phyloP scores from a whole-genome alignment of 73 alveolate species.

The Uronychia binucleata region DNA sequence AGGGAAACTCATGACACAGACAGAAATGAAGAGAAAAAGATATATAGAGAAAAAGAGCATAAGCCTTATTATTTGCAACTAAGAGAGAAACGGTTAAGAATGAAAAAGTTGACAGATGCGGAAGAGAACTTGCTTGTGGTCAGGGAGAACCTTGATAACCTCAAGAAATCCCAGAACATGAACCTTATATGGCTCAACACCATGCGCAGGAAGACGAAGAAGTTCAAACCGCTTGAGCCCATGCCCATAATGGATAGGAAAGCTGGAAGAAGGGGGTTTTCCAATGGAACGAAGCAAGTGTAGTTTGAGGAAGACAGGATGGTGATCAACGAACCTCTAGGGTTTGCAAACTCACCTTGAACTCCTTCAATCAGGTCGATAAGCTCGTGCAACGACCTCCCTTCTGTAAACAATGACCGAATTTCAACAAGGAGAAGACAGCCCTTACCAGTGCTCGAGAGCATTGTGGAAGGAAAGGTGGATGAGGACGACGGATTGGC shows the following conservation, averaged over 20 bases:
- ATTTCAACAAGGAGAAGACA: too few relatives aligned
- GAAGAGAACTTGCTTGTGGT: not conserved
- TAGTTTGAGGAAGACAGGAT: not conserved
- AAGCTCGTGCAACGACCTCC: not conserved
- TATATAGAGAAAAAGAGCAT: not conserved
- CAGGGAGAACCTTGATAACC: not conserved
- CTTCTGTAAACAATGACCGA: not conserved
- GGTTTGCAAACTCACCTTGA: not conserved
- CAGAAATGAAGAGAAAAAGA: not conserved
- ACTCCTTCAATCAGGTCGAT: not conserved
- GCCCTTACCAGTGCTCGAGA: not conserved
- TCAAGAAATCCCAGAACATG: not conserved
- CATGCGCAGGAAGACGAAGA: not conserved
- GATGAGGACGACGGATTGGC: not conserved
- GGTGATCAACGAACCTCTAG: not conserved
- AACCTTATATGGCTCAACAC: not conserved
- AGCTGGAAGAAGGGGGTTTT: too few relatives aligned
- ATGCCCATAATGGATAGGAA: not conserved
- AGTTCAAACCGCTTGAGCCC: not conserved
- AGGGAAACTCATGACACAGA: not conserved
- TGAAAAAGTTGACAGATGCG: not conserved
- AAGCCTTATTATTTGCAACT: not conserved
- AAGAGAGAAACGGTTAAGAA: not conserved
- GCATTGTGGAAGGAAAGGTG: not conserved
- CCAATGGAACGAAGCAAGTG: not conserved